Conservation (phyloP, 2,329 filamentous ascomycete species). For the Westerdykella aurantiaca region DNA sequence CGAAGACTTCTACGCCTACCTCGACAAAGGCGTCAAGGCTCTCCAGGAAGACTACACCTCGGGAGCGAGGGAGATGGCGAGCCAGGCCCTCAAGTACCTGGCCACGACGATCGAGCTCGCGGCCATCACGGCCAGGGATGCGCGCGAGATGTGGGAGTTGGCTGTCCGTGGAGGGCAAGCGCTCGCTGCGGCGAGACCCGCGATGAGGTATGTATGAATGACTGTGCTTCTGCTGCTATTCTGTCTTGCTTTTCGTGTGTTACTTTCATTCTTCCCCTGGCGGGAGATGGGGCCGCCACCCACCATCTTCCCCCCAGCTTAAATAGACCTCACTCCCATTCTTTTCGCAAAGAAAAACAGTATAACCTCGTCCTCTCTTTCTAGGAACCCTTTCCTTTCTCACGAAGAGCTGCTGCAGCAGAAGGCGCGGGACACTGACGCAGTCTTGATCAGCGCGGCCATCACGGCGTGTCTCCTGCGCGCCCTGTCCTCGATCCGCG, state of each 20-base stretch:
- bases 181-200: conserved; percentile 48
- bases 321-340: too few species aligned
- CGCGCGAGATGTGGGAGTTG: conserved; percentile 51
- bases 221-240: neutral
- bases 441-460: neutral
- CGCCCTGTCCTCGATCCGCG: neutral
- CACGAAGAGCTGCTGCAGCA: too few species aligned
- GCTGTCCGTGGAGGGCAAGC: conserved; percentile 60
- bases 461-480: conserved; percentile 2
- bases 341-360: too few species aligned
- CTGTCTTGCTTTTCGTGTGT: neutral
- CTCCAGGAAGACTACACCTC: conserved; percentile 32
- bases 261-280: neutral
- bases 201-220: conserved; percentile 45
- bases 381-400: too few species aligned
- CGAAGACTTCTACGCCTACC: neutral
- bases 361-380: too few species aligned
- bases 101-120: conserved; percentile 39
- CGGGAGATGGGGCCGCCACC: too few species aligned
- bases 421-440: neutral
- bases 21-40: neutral
- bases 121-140: conserved; percentile 10
- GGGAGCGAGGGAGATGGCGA: conserved; percentile 55
- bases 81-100: conserved; percentile 48
- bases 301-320: too few species aligned